These are phyloP conservation scores for Ceratocystis papillata DNA, from an alignment of 2,329 filamentous ascomycete species.

Conservation along the genomic window DNA sequence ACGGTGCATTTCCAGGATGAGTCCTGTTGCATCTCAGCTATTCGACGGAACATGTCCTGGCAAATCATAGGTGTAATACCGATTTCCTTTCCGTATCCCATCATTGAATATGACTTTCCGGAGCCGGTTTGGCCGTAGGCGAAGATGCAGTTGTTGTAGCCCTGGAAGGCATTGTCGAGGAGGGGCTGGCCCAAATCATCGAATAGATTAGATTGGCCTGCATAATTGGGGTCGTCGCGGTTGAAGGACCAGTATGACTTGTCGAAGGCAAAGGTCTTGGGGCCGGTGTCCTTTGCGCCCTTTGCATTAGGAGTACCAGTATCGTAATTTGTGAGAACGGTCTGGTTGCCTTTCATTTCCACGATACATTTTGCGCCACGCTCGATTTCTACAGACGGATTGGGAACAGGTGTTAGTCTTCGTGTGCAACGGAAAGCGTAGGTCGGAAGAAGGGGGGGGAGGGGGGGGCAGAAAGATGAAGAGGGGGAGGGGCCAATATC, in stretches of 20 bases:
- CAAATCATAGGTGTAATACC: constrained; percentile 97
- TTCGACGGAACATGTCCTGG: constrained; percentile 92
- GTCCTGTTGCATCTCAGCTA: constrained; percentile 58
- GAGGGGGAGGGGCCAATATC: neutral
- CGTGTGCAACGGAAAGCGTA: neutral
- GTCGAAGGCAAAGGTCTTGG: constrained; percentile 91
- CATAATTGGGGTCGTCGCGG: constrained; percentile 68
- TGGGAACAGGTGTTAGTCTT: too few relatives aligned
- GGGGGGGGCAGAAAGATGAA: neutral
- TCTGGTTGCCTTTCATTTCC: constrained; percentile 90
- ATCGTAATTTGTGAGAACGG: constrained; percentile 69
- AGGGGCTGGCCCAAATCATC: constrained; percentile 78
- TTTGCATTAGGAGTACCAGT: constrained; percentile 65
- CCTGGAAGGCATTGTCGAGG: constrained; percentile 93
- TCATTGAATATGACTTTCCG: constrained; percentile 99
- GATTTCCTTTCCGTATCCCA: constrained; percentile 93
- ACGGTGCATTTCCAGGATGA: constrained; percentile 78
- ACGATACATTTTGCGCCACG: constrained; percentile 92
- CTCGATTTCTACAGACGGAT: constrained; percentile 58
- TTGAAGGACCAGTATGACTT: constrained; percentile 97
- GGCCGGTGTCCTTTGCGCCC: constrained; percentile 55
- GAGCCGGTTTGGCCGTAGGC: constrained; percentile 97
- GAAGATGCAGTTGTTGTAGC: constrained; percentile 99
- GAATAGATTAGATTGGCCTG: constrained; percentile 81
- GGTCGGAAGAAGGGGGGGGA: neutral